Conservation (phyloP, 306 rosid genomes). For the Cicer judaicum region DNA sequence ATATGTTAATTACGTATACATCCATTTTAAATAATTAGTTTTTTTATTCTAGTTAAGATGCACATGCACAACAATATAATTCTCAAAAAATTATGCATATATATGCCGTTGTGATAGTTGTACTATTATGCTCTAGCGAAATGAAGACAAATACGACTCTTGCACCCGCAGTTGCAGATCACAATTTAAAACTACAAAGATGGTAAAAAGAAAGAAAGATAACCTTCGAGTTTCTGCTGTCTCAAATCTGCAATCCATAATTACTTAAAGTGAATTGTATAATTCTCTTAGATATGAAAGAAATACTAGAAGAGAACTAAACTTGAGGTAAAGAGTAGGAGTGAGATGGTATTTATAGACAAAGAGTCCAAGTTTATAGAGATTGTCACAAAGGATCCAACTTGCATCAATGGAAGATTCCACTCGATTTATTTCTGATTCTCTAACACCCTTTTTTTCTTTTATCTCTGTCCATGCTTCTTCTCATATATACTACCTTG, state of each 20-base stretch:
- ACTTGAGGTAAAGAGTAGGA: constrained; percentile 42
- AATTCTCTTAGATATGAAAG: background rate
- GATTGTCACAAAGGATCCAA: constrained; percentile 35
- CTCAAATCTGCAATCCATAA: constrained; percentile 64
- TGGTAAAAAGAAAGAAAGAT: constrained; percentile 33
- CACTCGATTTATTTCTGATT: constrained; percentile 34
- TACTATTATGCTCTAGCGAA: too few species aligned
- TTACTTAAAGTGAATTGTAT: background rate
- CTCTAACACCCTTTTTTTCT: constrained; percentile 14
- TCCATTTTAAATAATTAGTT: too few species aligned
- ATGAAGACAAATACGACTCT: too few species aligned
- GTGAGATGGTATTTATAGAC: constrained; percentile 59
- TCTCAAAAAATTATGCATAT: too few species aligned
- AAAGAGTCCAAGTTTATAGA: background rate
- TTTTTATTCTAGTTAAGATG: background rate
- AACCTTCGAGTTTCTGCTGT: constrained; percentile 72
- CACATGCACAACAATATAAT: background rate
- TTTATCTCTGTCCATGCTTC: constrained; percentile 37
- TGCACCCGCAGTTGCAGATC: background rate
- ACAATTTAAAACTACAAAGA: constrained; percentile 24
- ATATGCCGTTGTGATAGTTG: too few species aligned
- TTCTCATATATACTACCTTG: constrained; percentile 13
- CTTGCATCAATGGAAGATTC: constrained; percentile 51
- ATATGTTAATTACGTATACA: background rate
- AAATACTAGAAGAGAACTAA: constrained; percentile 9